phyloP scores from a whole-genome alignment of 2,329 filamentous ascomycete genomes.

The Calonectria multiphialidica region DNA sequence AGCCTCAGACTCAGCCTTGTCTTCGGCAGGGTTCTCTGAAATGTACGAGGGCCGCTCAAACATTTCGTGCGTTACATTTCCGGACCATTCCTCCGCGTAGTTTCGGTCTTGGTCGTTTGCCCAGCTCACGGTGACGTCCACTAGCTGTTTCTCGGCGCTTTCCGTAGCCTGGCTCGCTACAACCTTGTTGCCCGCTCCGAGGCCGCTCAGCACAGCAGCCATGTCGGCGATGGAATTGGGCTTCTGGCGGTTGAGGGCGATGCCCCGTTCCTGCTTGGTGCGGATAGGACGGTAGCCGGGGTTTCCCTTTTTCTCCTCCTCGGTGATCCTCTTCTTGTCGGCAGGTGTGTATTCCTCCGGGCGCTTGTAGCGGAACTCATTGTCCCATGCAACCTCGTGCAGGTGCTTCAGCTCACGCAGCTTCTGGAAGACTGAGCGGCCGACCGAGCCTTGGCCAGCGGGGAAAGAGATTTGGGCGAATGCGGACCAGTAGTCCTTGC shows the following conservation, averaged over 20 bases:
- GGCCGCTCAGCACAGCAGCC: constrained; percentile 66
- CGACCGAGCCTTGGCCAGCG: constrained; percentile 62
- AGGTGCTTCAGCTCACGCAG: constrained; percentile 73
- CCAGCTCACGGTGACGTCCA: constrained; percentile 65
- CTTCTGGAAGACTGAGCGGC: constrained; percentile 71
- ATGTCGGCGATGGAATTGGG: constrained; percentile 74
- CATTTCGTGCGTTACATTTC: constrained; percentile 65
- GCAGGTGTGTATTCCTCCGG: constrained; percentile 48
- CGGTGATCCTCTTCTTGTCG: constrained; percentile 49
- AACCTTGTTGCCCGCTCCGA: constrained; percentile 65
- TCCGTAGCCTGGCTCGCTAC: constrained; percentile 38
- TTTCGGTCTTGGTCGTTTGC: constrained; percentile 59
- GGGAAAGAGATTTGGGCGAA: constrained; percentile 72
- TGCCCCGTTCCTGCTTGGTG: constrained; percentile 59
- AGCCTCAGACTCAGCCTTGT: constrained; percentile 16
- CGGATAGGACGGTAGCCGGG: constrained; percentile 49
- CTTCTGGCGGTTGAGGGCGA: constrained; percentile 69
- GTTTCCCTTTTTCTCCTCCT: constrained; percentile 45
- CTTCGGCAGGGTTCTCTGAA: constrained; percentile 23
- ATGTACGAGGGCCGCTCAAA: constrained; percentile 47
- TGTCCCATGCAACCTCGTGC: constrained; percentile 73
- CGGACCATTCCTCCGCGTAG: constrained; percentile 62
- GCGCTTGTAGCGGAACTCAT: constrained; percentile 58
- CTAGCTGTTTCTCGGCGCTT: constrained; percentile 42
- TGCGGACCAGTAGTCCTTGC: constrained; percentile 76